Conservation (phyloP, 345 rosid genomes). For the Euphorbia lathyris region DNA sequence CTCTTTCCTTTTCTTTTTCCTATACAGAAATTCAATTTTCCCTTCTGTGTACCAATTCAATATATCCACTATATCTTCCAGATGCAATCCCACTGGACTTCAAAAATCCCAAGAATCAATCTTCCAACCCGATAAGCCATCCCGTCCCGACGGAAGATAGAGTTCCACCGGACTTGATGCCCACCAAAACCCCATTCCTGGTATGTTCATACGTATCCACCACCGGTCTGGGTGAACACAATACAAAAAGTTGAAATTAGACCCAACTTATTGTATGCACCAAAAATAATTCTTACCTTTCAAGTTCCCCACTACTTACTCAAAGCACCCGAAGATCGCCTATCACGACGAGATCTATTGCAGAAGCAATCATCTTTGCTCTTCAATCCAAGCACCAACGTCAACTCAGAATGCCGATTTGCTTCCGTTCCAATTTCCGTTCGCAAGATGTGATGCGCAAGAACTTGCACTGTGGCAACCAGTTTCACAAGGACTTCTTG, state of each 20-base stretch:
- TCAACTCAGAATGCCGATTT: background rate
- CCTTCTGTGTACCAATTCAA: background rate
- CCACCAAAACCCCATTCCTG: slow-evolving; percentile 21
- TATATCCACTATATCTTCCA: background rate
- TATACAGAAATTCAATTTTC: slow-evolving; percentile 23
- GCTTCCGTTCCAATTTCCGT: slow-evolving; percentile 1
- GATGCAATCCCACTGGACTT: slow-evolving; percentile 5
- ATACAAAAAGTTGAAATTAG: background rate
- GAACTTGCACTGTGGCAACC: background rate
- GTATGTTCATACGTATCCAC: slow-evolving; percentile 1
- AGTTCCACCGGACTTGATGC: slow-evolving; percentile 13
- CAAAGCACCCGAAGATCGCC: slow-evolving; percentile 14
- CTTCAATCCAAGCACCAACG: slow-evolving; percentile 1
- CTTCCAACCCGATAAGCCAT: too few species aligned
- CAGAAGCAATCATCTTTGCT: slow-evolving; percentile 10
- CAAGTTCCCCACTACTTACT: slow-evolving; percentile 16
- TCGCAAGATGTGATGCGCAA: slow-evolving; percentile 11
- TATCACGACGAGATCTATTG: background rate
- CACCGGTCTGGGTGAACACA: background rate
- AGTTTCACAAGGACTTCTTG: slow-evolving; percentile 3
- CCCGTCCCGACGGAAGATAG: too few species aligned
- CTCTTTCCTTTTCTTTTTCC: slow-evolving; percentile 19
- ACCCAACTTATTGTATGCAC: background rate
- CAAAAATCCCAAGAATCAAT: background rate
- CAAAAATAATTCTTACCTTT: slow-evolving; percentile 24